phyloP scores from a whole-genome alignment of 345 rosid species.

The Chamaenerion angustifolium region DNA sequence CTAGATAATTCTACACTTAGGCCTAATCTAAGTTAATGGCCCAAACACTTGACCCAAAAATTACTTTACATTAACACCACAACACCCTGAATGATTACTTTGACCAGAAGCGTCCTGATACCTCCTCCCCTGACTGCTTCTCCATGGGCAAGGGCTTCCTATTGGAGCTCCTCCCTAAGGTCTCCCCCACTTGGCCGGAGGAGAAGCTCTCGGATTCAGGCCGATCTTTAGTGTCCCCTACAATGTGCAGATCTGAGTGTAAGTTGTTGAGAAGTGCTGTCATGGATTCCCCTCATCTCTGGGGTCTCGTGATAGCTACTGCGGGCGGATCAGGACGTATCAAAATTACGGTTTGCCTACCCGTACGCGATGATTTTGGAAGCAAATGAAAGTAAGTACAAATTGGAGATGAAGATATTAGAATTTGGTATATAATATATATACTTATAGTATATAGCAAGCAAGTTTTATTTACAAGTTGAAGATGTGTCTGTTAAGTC shows the following conservation, averaged over 20 bases:
- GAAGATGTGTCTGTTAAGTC: too few relatives aligned
- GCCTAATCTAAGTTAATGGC: too few relatives aligned
- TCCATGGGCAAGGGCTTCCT: slow-evolving; percentile 30
- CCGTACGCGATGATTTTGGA: slow-evolving; percentile 17
- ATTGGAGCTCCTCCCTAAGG: slow-evolving; percentile 29
- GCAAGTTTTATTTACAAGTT: too few relatives aligned
- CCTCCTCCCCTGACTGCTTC: slow-evolving; percentile 31
- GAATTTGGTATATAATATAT: too few relatives aligned
- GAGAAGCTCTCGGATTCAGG: slow-evolving; percentile 43
- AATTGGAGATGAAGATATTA: too few relatives aligned
- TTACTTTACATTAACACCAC: too few relatives aligned
- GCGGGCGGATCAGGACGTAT: slow-evolving; percentile 63
- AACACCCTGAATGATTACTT: slow-evolving; percentile 16
- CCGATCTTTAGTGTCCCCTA: slow-evolving; percentile 17
- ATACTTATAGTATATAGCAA: too few relatives aligned
- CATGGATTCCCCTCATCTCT: slow-evolving; percentile 33
- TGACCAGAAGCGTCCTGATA: slow-evolving; percentile 19
- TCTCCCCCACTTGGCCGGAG: slow-evolving; percentile 72
- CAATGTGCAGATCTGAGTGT: slow-evolving; percentile 34
- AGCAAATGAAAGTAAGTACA: too few relatives aligned
- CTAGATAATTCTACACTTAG: too few relatives aligned
- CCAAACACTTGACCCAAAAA: too few relatives aligned
- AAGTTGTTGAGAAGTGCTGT: slow-evolving; percentile 47
- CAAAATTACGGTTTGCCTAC: slow-evolving; percentile 64
- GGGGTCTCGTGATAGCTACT: slow-evolving; percentile 61